These are phyloP conservation scores for Erysimum cheiri DNA, from an alignment of 441 rosid genomes.

Conservation along the genomic window DNA sequence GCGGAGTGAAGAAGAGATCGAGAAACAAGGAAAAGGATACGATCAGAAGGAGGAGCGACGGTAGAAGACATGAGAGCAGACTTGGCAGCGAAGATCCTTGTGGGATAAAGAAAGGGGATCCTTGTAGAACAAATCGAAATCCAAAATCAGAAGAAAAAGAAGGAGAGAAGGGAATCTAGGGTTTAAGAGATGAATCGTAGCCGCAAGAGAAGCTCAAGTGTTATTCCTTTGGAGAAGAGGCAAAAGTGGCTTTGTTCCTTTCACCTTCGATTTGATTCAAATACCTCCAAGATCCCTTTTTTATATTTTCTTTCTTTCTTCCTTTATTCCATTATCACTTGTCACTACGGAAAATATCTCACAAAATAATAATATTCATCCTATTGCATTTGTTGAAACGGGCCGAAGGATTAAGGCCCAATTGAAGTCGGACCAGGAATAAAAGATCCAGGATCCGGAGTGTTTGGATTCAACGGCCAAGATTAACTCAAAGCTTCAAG, in stretches of 20 bases:
- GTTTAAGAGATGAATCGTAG: constrained; percentile 34
- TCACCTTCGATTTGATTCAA: constrained; percentile 53
- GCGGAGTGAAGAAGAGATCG: constrained; percentile 13
- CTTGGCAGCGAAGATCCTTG: constrained; percentile 26
- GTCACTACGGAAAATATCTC: neutral
- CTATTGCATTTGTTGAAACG: too few species aligned
- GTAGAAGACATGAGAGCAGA: constrained; percentile 53
- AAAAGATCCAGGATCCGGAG: neutral
- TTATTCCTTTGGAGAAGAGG: constrained; percentile 50
- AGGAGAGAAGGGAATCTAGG: too few species aligned
- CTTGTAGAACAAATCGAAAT: too few species aligned
- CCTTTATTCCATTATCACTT: neutral
- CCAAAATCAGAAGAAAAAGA: constrained; percentile 39
- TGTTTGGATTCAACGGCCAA: constrained; percentile 26
- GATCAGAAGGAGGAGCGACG: constrained; percentile 61
- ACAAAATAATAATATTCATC: neutral
- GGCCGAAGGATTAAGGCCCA: neutral
- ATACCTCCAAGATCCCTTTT: constrained; percentile 47
- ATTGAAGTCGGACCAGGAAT: neutral
- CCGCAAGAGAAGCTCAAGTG: constrained; percentile 38
- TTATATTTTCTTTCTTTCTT: neutral
- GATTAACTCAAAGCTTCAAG: constrained; percentile 44
- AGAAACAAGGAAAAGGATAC: constrained; percentile 55
- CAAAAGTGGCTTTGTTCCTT: constrained; percentile 54
- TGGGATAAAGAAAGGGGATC: neutral